Evolutionary conservation across 495 filamentous ascomycete species (phyloP), one percentile per base, ranked within the genome.

Genomic region (Symbiotaphrina buchneri): DNA sequence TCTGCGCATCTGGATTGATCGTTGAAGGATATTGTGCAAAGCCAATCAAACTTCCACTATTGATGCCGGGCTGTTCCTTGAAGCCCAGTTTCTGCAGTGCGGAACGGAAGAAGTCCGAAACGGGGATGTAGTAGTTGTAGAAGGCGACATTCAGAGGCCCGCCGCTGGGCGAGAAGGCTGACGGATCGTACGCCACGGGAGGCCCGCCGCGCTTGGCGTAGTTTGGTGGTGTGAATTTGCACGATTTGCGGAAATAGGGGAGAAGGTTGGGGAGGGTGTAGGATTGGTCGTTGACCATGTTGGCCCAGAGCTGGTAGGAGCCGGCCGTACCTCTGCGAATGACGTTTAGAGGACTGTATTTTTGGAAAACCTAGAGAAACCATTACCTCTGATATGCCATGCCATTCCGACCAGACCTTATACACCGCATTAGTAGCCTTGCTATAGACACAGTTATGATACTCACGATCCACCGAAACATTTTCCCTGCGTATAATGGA

Each of bases 311-410:
- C 5, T 37, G 28, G 38, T 11, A 35, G 16, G 30, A 20, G 5
- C 30, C 31, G 20, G 39, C 36, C 13, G 43, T 46, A 10, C 40
- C 46, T 14, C 53, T n/a, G n/a, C n/a, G n/a, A n/a, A n/a, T n/a
- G n/a, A n/a, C n/a, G n/a, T n/a, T n/a, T n/a, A n/a, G n/a, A n/a
- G n/a, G n/a, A n/a, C n/a, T n/a, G n/a, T n/a, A n/a, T n/a, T n/a
- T n/a, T n/a, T n/a, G n/a, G n/a, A n/a, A n/a, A n/a, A n/a, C n/a
- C n/a, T n/a, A n/a, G n/a, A n/a, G n/a, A n/a, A n/a, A n/a, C n/a
- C n/a, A n/a, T n/a, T n/a, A n/a, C n/a, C n/a, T 39, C n/a, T 54
- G 51, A 29, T 52, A 70, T 3, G 53, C 35, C 63, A 70, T 60
- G 26, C 49, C 59, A 41, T 71, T 65, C 28, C 56, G 35, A 0